These are phyloP conservation scores for Euphorbia tirucalli DNA, from an alignment of 345 rosid species.

Conservation along the genomic window DNA sequence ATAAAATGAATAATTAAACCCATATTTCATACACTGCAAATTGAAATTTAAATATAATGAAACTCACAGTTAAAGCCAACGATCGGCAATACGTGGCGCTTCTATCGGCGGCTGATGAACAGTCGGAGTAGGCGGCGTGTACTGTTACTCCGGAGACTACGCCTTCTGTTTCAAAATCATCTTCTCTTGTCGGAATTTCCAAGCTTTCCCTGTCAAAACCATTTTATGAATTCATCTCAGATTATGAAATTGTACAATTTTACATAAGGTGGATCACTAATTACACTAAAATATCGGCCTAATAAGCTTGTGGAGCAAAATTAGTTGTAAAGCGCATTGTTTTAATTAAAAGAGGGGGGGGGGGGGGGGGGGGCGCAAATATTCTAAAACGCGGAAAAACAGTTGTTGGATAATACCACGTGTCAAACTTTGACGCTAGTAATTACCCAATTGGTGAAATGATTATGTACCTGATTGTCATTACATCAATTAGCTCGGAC, in stretches of 20 bases:
- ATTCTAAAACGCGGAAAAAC: conserved; percentile 7
- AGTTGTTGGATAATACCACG: conserved; percentile 16
- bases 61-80: conserved; percentile 61
- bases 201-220: conserved; percentile 49
- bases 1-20: not conserved
- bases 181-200: conserved; percentile 41
- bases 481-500: conserved; percentile 48
- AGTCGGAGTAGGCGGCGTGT: conserved; percentile 35
- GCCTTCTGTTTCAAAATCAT: conserved; percentile 23
- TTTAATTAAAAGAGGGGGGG: not conserved
- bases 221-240: not conserved
- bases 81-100: conserved; percentile 56
- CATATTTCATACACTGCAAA: not conserved
- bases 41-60: not conserved
- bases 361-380: too few relatives aligned
- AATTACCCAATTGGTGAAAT: not conserved
- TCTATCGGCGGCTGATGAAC: conserved; percentile 45
- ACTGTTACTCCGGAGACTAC: conserved; percentile 23
- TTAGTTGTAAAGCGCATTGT: conserved; percentile 23
- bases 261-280: too few relatives aligned
- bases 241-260: not conserved
- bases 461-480: conserved; percentile 53
- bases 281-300: conserved; percentile 5
- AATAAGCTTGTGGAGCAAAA: conserved; percentile 19
- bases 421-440: not conserved